These are phyloP conservation scores for Pseudopediastrum boryanum DNA, from an alignment of 139 green algal species.

Conservation along the genomic window DNA sequence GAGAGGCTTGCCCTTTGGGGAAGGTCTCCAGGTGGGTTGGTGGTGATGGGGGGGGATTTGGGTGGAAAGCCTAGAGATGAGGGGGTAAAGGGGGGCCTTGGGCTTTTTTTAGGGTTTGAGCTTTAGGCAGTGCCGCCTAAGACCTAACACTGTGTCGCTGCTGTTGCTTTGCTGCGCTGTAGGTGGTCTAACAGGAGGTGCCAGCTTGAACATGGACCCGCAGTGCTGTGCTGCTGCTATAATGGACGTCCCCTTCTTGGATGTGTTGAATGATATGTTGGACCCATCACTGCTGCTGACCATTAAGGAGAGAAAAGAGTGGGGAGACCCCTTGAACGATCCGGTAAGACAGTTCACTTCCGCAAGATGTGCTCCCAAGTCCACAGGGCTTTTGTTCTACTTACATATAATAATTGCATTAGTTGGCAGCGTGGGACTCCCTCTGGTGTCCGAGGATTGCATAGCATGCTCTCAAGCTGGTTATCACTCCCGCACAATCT, in stretches of 20 bases:
- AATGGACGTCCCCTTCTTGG: constrained; percentile 63
- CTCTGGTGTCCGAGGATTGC: neutral
- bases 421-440: neutral
- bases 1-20: too few relatives aligned
- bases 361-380: neutral
- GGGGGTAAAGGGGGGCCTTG: too few relatives aligned
- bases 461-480: neutral
- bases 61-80: too few relatives aligned
- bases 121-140: too few relatives aligned
- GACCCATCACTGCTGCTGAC: constrained; percentile 57
- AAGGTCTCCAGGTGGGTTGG: too few relatives aligned
- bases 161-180: constrained; percentile 61
- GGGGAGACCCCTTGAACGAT: constrained; percentile 57
- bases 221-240: constrained; percentile 40
- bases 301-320: constrained; percentile 63
- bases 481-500: neutral
- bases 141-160: too few relatives aligned
- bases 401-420: neutral
- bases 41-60: too few relatives aligned
- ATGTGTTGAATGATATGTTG: constrained; percentile 53
- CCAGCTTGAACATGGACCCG: constrained; percentile 77
- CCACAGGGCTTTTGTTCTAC: too few relatives aligned
- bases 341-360: neutral
- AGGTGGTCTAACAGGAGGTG: constrained; percentile 79
- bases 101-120: too few relatives aligned